phyloP scores from a whole-genome alignment of 306 rosid genomes.

The Crotalaria pallida region DNA sequence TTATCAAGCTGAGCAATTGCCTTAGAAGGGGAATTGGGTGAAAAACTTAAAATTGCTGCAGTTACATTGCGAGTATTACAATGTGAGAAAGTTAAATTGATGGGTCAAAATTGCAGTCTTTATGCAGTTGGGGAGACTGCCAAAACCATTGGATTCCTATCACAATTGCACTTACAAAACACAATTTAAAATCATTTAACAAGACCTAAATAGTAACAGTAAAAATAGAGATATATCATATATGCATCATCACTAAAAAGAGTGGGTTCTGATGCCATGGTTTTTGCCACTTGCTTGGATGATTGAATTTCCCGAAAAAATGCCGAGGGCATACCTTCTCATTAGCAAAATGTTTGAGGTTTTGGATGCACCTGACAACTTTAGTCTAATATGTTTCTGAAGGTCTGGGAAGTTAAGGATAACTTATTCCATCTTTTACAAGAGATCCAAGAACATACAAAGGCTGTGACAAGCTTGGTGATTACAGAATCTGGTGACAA shows the following conservation, averaged over 20 bases:
- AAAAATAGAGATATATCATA: background rate
- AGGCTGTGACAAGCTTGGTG: conserved; percentile 68
- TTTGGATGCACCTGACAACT: conserved; percentile 5
- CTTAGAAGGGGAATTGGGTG: background rate
- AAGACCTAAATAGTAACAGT: background rate
- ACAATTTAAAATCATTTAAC: background rate
- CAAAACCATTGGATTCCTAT: too few species aligned
- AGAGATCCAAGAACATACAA: conserved; percentile 67
- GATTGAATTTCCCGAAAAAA: conserved; percentile 9
- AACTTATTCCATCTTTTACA: conserved; percentile 60
- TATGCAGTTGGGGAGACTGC: too few species aligned
- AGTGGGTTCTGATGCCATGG: background rate
- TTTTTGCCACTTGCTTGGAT: conserved; percentile 8
- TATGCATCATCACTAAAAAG: background rate
- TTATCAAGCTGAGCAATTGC: background rate
- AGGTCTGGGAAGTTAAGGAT: conserved; percentile 77
- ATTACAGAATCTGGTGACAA: conserved; percentile 50
- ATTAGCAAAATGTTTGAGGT: conserved; percentile 7
- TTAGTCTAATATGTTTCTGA: conserved; percentile 17
- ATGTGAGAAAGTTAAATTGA: too few species aligned
- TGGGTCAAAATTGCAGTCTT: too few species aligned
- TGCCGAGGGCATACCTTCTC: background rate
- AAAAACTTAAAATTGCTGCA: background rate
- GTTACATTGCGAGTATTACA: too few species aligned
- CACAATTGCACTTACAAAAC: too few species aligned